phyloP scores from a whole-genome alignment of 1,284 basidiomycete species.

The Tilletia indica region DNA sequence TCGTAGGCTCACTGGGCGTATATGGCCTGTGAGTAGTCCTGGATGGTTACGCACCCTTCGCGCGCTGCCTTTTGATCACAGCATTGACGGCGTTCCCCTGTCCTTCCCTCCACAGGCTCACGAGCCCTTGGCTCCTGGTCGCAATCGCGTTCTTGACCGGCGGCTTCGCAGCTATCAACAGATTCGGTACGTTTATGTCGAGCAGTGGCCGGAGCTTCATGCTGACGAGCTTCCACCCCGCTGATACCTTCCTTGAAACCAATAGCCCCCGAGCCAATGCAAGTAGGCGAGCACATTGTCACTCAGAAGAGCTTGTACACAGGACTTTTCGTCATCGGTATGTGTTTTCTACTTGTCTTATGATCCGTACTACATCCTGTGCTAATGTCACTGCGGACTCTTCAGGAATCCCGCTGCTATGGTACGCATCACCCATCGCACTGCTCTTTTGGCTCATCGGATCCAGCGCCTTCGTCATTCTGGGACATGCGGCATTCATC shows the following conservation, averaged over 20 bases:
- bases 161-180: constrained; percentile 85
- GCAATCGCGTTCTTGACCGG: constrained; percentile 84
- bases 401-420: constrained; percentile 45
- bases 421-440: constrained; percentile 48
- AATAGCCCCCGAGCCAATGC: constrained; percentile 56
- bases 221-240: neutral
- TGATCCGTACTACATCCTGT: too few species aligned
- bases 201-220: too few species aligned
- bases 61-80: neutral
- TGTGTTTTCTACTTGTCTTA: neutral
- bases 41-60: neutral
- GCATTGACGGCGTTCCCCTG: neutral
- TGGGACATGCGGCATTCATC: constrained; percentile 75
- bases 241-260: neutral
- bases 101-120: constrained; percentile 59
- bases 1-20: constrained; percentile 76
- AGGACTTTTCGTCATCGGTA: constrained; percentile 58
- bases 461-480: constrained; percentile 58
- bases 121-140: constrained; percentile 76
- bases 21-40: constrained; percentile 75
- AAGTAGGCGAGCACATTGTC: constrained; percentile 73
- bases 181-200: constrained; percentile 67
- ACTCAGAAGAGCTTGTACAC: constrained; percentile 72
- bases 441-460: constrained; percentile 58
- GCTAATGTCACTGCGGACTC: neutral